Evolutionary conservation across 306 rosid species (phyloP), one percentile per base, ranked within the genome.

Genomic region (Citrullus mucosospermus): DNA sequence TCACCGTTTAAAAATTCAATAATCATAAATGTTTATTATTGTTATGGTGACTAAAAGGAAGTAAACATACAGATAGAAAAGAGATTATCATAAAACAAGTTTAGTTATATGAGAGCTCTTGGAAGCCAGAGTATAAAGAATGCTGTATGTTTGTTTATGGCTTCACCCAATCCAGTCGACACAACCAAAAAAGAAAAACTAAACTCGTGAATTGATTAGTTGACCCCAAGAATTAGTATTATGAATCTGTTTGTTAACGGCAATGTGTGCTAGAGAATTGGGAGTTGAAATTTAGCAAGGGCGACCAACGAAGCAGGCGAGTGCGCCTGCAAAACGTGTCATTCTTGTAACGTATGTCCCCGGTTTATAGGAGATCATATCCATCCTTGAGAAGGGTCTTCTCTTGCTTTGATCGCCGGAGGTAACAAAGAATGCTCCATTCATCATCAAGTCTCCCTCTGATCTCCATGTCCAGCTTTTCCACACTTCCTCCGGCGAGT

Each of bases 401-500:
- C 55, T 6, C 2, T 1, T 53, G 2, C 83, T 56, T 0, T 62
- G 81, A 7, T 80, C 25, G 6, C 97, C 97, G 1, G 96, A 89
- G 68, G 86, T 48, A 0, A 55, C 5, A 46, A 93, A 93, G 80
- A 8, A 83, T 22, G 97, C 97, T 32, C 97, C 98, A 39, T 91
- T 91, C 85, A 90, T 3, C 81, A 84, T 57, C 51, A 79, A 55
- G 51, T 93, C 98, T n/a, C 89, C 89, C 67, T 90, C 87, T 14
- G 98, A 93, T 82, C 89, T 88, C 97, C 96, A 93, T 54, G 76
- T 88, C 98, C 98, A 90, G 1, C 3, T 18, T 72, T 18, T 62
- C 97, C 97, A 90, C 11, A 36, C 81, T 0, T 8, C 4, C 78
- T 62, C 80, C 0, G 36, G 18, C 4, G 91, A 34, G 78, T 90